These are phyloP conservation scores for Colletotrichum shisoi DNA, from an alignment of 2,329 filamentous ascomycete species.

Conservation along the genomic window DNA sequence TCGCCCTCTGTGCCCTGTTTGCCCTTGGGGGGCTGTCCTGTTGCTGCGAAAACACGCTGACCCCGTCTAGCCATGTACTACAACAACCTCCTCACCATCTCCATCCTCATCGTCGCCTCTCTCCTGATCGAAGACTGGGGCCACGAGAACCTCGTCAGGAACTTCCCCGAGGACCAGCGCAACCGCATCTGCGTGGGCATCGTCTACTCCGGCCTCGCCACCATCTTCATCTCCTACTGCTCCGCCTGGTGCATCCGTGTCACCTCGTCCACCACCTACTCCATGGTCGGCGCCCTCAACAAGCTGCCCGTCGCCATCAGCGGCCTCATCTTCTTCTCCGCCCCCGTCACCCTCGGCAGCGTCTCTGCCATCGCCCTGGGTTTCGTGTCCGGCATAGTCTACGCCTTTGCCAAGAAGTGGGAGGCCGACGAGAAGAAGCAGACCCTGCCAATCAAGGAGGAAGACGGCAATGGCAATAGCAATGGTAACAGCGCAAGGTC, in stretches of 20 bases:
- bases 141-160: constrained; percentile 77
- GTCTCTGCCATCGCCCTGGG: constrained; percentile 90
- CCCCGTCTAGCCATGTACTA: constrained; percentile 85
- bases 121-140: constrained; percentile 93
- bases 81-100: constrained; percentile 97
- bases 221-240: constrained; percentile 99
- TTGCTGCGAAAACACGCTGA: not conserved
- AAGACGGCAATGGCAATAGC: not conserved
- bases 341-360: constrained; percentile 89
- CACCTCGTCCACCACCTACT: constrained; percentile 96
- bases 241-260: constrained; percentile 98
- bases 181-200: constrained; percentile 85
- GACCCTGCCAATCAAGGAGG: not conserved
- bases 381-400: constrained; percentile 91
- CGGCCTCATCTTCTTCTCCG: constrained; percentile 93
- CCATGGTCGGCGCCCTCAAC: constrained; percentile 98
- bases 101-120: constrained; percentile 83
- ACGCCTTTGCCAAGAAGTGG: constrained; percentile 84
- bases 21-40: not conserved
- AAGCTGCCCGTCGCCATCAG: constrained; percentile 95
- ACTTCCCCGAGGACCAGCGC: constrained; percentile 85
- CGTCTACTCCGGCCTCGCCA: constrained; percentile 89
- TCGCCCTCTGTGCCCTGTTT: not conserved
- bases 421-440: constrained; percentile 65
- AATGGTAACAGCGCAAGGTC: not conserved